Evolutionary conservation across 129 eudicot genomes (phyloP), one percentile per base, ranked within the genome.

Genomic region (Centrapalus pauciflorus): DNA sequence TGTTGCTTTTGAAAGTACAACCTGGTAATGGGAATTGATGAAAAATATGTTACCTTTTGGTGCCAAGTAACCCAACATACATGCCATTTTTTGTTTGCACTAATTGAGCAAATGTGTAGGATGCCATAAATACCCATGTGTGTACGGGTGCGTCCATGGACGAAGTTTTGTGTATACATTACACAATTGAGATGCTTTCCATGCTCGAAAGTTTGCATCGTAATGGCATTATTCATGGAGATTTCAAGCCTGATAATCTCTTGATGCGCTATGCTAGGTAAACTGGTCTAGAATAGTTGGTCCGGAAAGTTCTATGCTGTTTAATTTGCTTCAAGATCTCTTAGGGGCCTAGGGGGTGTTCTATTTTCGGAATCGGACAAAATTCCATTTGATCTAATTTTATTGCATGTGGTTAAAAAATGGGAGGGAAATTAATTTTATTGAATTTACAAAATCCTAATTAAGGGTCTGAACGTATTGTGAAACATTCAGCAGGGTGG

Each of bases 201-300:
- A 93, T 89, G 76, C 90, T 93, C 19, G 90, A 93, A 79, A 75
- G 55, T 40, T 73, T 93, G 81, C 98, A 89, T 74, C 27, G 57
- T 66, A 80, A 82, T 64, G 80, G 76, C 45, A 88, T 93, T 58
- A 69, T 93, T 67, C 98, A 93, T 82, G 98, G 98, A 55, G 96
- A 93, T 61, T 85, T 93, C 71, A 88, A 93, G 76, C 98, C 98
- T 70, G 98, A 93, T 69, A 93, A 93, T 75, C 85, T 93, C 49
- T 76, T 93, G 64, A 86, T 93, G 57, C 91, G 96, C 16, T 75
- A 88, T 80, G 74, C 98, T 59, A 88, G 96, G 98, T 93, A 83
- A 26, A 43, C 25, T 41, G 20, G 2, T 41, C 20, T 43, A 23
- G 52, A 70, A 43, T 24, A n/a, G 28, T 63, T 28, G 3, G 27